These are phyloP conservation scores for Hyaloperonospora arabidopsidis DNA, from an alignment of 352 stramenopile genomes.

Conservation along the genomic window DNA sequence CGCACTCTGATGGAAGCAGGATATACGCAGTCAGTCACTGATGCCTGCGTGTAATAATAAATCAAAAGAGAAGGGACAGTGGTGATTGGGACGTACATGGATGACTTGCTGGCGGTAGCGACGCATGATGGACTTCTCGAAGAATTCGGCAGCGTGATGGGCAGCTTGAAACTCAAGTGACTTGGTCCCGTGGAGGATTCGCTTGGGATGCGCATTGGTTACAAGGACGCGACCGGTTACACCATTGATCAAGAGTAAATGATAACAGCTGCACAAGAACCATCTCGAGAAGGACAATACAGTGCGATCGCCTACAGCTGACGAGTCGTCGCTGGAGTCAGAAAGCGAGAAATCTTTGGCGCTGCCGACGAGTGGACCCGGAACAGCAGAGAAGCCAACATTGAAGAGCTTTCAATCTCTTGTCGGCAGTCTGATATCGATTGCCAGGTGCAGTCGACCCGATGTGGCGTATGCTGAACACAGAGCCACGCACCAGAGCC, in stretches of 20 bases:
- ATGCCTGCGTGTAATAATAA: background rate
- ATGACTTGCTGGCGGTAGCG: slow-evolving; percentile 1
- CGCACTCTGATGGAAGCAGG: background rate
- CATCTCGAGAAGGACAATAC: background rate
- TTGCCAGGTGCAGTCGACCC: background rate
- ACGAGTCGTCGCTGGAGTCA: background rate
- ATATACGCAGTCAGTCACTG: background rate
- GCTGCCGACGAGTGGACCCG: background rate
- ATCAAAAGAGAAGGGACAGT: background rate
- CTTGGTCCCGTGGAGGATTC: background rate
- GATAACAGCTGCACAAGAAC: background rate
- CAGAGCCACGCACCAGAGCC: background rate
- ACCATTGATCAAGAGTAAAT: background rate
- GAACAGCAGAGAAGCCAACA: background rate
- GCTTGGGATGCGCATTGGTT: slow-evolving; percentile 2
- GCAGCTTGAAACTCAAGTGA: background rate
- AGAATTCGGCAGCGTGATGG: background rate
- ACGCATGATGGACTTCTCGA: background rate
- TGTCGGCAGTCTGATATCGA: too few relatives aligned
- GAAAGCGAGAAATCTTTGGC: background rate
- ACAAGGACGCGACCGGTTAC: background rate
- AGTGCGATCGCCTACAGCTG: background rate
- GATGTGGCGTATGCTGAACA: background rate
- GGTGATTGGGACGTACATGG: background rate
- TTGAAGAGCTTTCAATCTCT: background rate